Percentiles rank a stretch among this genome's conserved stretches.
phyloP scores from a whole-genome alignment of 192 early-diverging fungal genomes.

The Gryganskiella cystojenkinii region DNA sequence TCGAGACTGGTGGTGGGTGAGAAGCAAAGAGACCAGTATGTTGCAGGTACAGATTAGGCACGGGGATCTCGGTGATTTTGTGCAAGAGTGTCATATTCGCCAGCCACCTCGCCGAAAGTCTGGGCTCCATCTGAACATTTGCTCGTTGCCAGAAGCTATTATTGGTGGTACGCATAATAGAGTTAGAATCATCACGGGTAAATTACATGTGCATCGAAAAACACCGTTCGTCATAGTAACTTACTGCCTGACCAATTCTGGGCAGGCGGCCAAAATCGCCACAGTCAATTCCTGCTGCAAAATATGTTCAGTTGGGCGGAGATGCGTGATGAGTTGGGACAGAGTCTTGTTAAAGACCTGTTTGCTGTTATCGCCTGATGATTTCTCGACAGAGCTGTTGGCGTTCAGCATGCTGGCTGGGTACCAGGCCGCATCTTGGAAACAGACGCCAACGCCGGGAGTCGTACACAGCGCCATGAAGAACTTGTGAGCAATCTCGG shows the following conservation, averaged over 20 bases:
- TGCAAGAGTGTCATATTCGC: slow-evolving; percentile 80
- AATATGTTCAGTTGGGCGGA: slow-evolving; percentile 73
- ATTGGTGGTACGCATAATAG: too few species aligned
- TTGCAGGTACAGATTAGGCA: slow-evolving; percentile 67
- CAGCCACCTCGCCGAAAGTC: slow-evolving; percentile 76
- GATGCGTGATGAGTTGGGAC: slow-evolving; percentile 61
- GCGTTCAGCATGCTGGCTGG: slow-evolving; percentile 55
- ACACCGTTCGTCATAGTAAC: not conserved
- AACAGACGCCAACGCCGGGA: slow-evolving; percentile 80
- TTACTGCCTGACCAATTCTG: slow-evolving; percentile 81
- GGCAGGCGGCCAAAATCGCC: slow-evolving; percentile 71
- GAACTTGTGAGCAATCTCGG: slow-evolving; percentile 75
- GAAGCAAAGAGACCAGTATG: slow-evolving; percentile 49
- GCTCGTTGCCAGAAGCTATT: slow-evolving; percentile 72
- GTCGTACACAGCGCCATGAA: slow-evolving; percentile 77
- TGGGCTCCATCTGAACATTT: slow-evolving; percentile 76
- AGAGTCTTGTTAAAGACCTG: slow-evolving; percentile 67
- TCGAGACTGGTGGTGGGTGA: slow-evolving; percentile 66
- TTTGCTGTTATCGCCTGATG: slow-evolving; percentile 34
- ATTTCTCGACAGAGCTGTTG: slow-evolving; percentile 23
- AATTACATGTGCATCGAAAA: too few species aligned
- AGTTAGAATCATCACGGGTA: too few species aligned
- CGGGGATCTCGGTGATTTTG: slow-evolving; percentile 73
- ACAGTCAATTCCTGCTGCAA: slow-evolving; percentile 76
- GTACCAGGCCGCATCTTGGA: slow-evolving; percentile 82